These are phyloP conservation scores for Ophiostoma sp. DNA, from an alignment of 2,329 filamentous ascomycete species.

Conservation along the genomic window DNA sequence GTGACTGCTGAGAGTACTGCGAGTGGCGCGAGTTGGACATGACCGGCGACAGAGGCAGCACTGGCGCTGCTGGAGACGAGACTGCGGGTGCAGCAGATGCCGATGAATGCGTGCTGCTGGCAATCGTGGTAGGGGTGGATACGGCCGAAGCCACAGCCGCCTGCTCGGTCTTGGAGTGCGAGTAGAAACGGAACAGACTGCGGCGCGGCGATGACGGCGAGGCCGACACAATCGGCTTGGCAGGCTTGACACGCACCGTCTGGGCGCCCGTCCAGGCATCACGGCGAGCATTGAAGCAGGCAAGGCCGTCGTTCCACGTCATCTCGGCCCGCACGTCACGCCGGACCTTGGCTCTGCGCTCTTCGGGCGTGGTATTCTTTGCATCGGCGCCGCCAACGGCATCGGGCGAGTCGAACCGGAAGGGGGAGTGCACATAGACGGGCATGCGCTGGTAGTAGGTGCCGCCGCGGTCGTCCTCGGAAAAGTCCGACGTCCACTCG, in stretches of 20 bases:
- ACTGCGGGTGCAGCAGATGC: not conserved
- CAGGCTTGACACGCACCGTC: conserved; percentile 48
- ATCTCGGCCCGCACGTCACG: conserved; percentile 59
- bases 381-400: conserved; percentile 43
- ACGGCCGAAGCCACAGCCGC: not conserved
- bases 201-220: conserved; percentile 45
- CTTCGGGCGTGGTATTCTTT: conserved; percentile 38
- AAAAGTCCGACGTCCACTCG: conserved; percentile 56
- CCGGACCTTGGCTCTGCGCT: conserved; percentile 52
- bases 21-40: conserved; percentile 30
- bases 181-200: conserved; percentile 47
- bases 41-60: conserved; percentile 29
- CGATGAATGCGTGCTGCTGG: not conserved
- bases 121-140: not conserved
- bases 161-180: conserved; percentile 28
- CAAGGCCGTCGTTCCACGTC: conserved; percentile 73
- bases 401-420: conserved; percentile 48
- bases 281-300: conserved; percentile 70
- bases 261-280: conserved; percentile 82
- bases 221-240: conserved; percentile 37
- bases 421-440: conserved; percentile 38
- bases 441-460: conserved; percentile 29
- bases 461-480: conserved; percentile 42
- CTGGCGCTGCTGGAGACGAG: not conserved
- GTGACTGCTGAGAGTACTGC: conserved; percentile 28